phyloP scores from a whole-genome alignment of 306 rosid species.

The Trichosanthes cucumerina region DNA sequence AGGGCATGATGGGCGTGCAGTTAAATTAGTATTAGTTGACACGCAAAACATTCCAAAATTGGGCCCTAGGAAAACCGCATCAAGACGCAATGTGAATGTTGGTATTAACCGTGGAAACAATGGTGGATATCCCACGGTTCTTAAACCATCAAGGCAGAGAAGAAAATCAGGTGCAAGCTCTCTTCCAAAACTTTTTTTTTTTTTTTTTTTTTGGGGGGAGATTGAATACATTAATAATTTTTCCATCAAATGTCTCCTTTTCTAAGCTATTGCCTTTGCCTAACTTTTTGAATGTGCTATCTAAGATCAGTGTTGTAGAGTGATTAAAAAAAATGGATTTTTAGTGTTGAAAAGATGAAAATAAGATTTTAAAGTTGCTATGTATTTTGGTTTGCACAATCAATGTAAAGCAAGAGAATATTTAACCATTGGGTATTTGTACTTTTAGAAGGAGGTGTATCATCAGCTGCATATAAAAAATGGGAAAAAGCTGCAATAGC shows the following conservation, averaged over 20 bases:
- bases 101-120: conserved; percentile 58
- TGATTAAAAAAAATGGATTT: background rate
- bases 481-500: conserved; percentile 99
- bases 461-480: conserved; percentile 78
- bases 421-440: background rate
- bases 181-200: background rate
- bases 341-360: background rate
- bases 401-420: background rate
- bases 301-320: background rate
- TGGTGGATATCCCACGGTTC: conserved; percentile 58
- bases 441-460: conserved; percentile 32
- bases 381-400: conserved; percentile 3
- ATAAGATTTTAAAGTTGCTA: background rate
- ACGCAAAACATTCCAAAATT: conserved; percentile 79
- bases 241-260: background rate
- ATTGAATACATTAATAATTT: background rate
- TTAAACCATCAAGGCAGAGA: conserved; percentile 77
- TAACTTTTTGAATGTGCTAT: background rate
- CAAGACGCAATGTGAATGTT: conserved; percentile 56
- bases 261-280: background rate
- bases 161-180: conserved; percentile 56
- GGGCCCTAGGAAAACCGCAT: conserved; percentile 65
- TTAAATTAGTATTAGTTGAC: conserved; percentile 73
- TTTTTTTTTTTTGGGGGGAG: background rate
- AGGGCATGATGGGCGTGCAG: conserved; percentile 57